Percentiles rank a stretch among this genome's conserved stretches.
Evolutionary conservation across 108 stramenopile genomes (phyloP).

Genomic region (Skeletonema grethae): DNA sequence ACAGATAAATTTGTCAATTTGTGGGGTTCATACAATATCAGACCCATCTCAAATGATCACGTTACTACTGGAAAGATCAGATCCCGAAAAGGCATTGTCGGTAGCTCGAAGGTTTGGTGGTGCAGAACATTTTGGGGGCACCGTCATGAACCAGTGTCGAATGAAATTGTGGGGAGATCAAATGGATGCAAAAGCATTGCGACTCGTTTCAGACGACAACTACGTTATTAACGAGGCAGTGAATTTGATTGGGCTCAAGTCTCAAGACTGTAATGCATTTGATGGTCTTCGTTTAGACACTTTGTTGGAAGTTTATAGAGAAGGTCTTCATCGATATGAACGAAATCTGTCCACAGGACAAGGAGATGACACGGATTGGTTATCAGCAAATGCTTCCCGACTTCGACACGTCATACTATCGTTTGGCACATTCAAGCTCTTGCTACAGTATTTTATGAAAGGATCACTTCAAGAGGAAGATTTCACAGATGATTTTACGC

Average conservation of each 20-base stretch:
- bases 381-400: conserved; percentile 29
- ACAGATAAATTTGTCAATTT: conserved; percentile 1
- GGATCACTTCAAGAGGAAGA: conserved; percentile 9
- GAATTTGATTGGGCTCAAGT: conserved; percentile 8
- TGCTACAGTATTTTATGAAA: conserved; percentile 39
- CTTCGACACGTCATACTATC: conserved; percentile 27
- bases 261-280: background rate
- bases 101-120: conserved; percentile 42
- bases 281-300: conserved; percentile 12
- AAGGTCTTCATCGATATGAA: conserved; percentile 35
- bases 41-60: conserved; percentile 43
- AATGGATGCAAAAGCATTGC: conserved; percentile 29
- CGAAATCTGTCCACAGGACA: background rate
- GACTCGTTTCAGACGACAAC: conserved; percentile 35
- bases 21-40: conserved; percentile 26
- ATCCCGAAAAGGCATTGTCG: conserved; percentile 35
- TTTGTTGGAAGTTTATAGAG: conserved; percentile 30
- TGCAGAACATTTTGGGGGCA: conserved; percentile 20
- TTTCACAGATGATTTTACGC: background rate
- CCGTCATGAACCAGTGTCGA: conserved; percentile 47
- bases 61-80: conserved; percentile 30
- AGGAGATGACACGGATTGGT: conserved; percentile 20
- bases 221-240: conserved; percentile 42
- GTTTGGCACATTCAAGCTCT: conserved; percentile 60
- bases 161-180: conserved; percentile 46